phyloP scores from a whole-genome alignment of 2,329 filamentous ascomycete genomes.

The Graphiopsis chlorocephala region DNA sequence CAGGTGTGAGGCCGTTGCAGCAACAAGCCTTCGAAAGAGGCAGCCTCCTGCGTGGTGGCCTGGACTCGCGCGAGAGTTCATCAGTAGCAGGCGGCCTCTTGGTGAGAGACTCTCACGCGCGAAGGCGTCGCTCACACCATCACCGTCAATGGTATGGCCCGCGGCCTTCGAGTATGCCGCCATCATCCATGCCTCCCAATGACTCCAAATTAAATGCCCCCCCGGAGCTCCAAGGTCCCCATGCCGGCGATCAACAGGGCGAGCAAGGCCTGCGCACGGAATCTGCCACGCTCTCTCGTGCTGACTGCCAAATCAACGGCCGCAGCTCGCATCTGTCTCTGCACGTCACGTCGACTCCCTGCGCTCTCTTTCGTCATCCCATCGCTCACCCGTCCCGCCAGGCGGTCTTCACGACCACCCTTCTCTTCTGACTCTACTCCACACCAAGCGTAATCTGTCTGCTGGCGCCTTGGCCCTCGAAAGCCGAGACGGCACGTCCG shows the following conservation, averaged over 20 bases:
- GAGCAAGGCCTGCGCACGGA: background rate
- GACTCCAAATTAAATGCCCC: background rate
- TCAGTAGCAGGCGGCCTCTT: background rate
- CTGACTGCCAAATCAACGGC: slow-evolving; percentile 1
- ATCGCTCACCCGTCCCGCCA: background rate
- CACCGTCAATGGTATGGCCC: background rate
- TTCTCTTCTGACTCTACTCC: background rate
- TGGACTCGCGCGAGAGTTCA: background rate
- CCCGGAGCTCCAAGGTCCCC: background rate
- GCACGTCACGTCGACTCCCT: background rate
- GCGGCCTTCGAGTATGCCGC: background rate
- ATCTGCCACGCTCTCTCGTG: background rate
- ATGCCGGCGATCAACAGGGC: slow-evolving; percentile 3
- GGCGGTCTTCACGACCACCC: background rate
- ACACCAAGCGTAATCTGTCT: background rate
- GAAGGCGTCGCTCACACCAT: background rate
- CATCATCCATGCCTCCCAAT: background rate
- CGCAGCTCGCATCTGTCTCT: slow-evolving; percentile 3
- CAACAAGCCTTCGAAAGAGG: background rate
- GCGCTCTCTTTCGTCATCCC: slow-evolving; percentile 1
- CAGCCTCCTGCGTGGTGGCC: background rate
- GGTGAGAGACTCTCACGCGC: background rate
- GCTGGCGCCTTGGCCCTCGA: slow-evolving; percentile 6
- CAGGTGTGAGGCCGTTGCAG: background rate
- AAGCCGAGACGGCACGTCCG: slow-evolving; percentile 1